A percentile compares a stretch with the other conserved stretches of the same genome.
Conservation (phyloP, 1,139 yeast species). For the Debaryomyces sp. region DNA sequence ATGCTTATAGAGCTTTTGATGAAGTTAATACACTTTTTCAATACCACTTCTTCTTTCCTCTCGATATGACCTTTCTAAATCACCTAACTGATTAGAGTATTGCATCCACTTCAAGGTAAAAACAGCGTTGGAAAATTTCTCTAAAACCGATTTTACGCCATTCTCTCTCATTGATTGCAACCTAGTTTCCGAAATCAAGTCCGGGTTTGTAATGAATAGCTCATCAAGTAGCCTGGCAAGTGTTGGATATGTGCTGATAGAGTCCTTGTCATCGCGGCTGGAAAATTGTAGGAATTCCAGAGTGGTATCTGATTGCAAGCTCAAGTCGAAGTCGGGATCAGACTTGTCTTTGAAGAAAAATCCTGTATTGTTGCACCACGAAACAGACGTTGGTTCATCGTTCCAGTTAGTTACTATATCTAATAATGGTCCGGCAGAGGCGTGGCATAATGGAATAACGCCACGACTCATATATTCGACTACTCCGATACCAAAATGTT, state of each 20-base stretch:
- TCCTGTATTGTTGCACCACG: constrained; percentile 58
- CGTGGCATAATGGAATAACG: constrained; percentile 85
- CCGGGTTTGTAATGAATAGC: constrained; percentile 44
- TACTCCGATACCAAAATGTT: constrained; percentile 97
- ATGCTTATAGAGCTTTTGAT: neutral
- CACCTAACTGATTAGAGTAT: constrained; percentile 39
- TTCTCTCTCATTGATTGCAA: constrained; percentile 50
- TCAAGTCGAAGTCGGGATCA: constrained; percentile 63
- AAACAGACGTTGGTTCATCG: constrained; percentile 16
- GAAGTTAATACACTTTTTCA: constrained; percentile 38
- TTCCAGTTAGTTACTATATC: constrained; percentile 64
- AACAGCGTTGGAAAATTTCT: constrained; percentile 67
- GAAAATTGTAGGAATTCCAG: constrained; percentile 21
- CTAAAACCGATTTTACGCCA: constrained; percentile 53
- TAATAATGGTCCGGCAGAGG: constrained; percentile 86
- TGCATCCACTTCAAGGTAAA: constrained; percentile 65
- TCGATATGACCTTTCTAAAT: constrained; percentile 43
- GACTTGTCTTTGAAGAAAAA: constrained; percentile 65
- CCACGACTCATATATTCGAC: constrained; percentile 93
- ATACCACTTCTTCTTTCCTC: constrained; percentile 38
- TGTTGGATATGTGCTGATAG: constrained; percentile 36
- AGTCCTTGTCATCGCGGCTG: constrained; percentile 12
- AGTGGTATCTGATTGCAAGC: constrained; percentile 14
- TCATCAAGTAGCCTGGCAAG: constrained; percentile 40
- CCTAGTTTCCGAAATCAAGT: constrained; percentile 35